phyloP scores from a whole-genome alignment of 2,329 filamentous ascomycete genomes.

The Colletotrichum noveboracense region DNA sequence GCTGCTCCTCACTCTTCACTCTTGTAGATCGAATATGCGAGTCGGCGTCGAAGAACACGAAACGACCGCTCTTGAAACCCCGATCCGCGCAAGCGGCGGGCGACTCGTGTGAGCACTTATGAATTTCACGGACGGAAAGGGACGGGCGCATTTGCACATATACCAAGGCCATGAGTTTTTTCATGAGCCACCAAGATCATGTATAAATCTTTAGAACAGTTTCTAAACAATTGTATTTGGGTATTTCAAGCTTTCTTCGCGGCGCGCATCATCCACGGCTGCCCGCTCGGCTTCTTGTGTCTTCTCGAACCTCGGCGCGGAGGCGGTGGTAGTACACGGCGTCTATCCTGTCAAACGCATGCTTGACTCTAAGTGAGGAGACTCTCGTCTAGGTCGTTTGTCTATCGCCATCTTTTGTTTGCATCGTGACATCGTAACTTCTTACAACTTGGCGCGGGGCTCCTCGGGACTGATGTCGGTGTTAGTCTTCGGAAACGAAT shows the following conservation, averaged over 20 bases:
- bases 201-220: not conserved
- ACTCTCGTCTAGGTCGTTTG: not conserved
- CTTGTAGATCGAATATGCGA: not conserved
- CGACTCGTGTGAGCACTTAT: not conserved
- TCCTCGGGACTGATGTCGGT: not conserved
- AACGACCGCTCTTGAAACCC: not conserved
- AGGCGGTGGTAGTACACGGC: not conserved
- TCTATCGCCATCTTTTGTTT: not conserved
- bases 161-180: not conserved
- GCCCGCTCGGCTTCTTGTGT: not conserved
- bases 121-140: not conserved
- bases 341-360: not conserved
- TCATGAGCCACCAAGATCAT: not conserved
- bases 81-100: not conserved
- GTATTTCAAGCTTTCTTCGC: not conserved
- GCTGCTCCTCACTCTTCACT: not conserved
- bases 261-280: not conserved
- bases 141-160: conserved; percentile 1
- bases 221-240: not conserved
- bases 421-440: not conserved
- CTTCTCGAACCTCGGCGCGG: not conserved
- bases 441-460: conserved; percentile 14
- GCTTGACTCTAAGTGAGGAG: not conserved
- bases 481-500: no score
- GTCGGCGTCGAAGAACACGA: not conserved